Evolutionary conservation across 768 basidiomycete species (phyloP), one percentile per base, ranked within the genome.

Genomic region (Austroboletus eburneus): DNA sequence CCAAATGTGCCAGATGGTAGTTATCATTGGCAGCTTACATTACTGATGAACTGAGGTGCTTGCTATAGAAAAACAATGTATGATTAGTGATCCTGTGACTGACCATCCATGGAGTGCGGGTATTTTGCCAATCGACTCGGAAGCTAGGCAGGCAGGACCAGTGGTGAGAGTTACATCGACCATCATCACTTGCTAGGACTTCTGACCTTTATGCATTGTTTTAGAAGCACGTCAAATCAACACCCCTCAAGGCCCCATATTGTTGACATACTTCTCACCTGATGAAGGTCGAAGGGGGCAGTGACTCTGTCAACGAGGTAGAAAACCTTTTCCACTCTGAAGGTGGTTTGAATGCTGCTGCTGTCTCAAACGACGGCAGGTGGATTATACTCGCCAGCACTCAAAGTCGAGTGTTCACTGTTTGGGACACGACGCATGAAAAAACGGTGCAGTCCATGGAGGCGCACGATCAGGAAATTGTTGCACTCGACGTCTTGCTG

Each of bases 341-440:
- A 5, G 23, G 25, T 16, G 5, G 24, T n/a, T 16, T 29, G 17
- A 16, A 22, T 10, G 3, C 29, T 9, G 30, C 32, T 12, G 39
- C 30, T 16, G 38, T 57, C 34, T 60, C 58, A 18, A 46, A 39
- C 20, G 55, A 61, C 27, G 58, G 55, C 8, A 57, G 17, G 33
- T 51, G 51, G 58, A 41, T 57, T 5, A 4, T 51, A 36, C 36
- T 51, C 9, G 29, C 25, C 3, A 43, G 43, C 14, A n/a, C 20
- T 18, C 23, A 17, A 10, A 46, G 51, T 12, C 39, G 36, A 34
- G 43, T 3, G 18, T 10, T 60, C 29, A n/a, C 37, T 1, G 27
- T 61, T 12, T 55, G 50, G 49, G 43, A 50, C 16, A 27, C 44
- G 16, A n/a, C n/a, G n/a, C 33, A 29, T 10, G 37, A 44, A 39